A percentile compares a stretch with the other conserved stretches of the same genome.
Evolutionary conservation across 2,329 filamentous ascomycete species (phyloP).

Genomic region (Neoscytalidium dimidiatum): DNA sequence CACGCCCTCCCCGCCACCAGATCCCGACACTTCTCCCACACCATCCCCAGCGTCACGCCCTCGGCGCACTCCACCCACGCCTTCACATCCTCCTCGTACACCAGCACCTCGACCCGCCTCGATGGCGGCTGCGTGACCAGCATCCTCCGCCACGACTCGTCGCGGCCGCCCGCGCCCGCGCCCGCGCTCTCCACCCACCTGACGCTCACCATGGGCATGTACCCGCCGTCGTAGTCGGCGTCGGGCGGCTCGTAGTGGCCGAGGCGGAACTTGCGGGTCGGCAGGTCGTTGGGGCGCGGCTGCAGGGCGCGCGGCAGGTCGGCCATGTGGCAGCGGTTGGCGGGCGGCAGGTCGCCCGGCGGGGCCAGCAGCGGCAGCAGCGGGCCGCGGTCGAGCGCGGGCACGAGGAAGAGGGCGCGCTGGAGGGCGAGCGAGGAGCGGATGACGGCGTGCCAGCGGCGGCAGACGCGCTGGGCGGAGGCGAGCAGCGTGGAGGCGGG

Average conservation of each 20-base stretch:
- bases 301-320: background rate
- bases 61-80: background rate
- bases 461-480: background rate
- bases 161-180: background rate
- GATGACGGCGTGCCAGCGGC: background rate
- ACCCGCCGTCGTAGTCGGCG: background rate
- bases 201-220: constrained; percentile 9
- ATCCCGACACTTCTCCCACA: background rate
- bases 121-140: constrained; percentile 4
- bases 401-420: constrained; percentile 5
- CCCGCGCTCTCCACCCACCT: background rate
- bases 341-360: background rate
- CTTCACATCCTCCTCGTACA: background rate
- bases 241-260: constrained; percentile 1
- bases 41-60: background rate
- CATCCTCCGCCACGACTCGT: constrained; percentile 1
- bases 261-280: background rate
- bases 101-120: constrained; percentile 6
- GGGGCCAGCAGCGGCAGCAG: background rate
- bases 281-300: background rate
- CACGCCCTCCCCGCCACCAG: background rate
- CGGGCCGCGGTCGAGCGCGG: background rate
- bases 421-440: background rate
- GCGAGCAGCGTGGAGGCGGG: background rate
- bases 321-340: background rate